Base-by-base conservation (phyloP, 306 rosid species). In the Prunus mongolica region DNA sequence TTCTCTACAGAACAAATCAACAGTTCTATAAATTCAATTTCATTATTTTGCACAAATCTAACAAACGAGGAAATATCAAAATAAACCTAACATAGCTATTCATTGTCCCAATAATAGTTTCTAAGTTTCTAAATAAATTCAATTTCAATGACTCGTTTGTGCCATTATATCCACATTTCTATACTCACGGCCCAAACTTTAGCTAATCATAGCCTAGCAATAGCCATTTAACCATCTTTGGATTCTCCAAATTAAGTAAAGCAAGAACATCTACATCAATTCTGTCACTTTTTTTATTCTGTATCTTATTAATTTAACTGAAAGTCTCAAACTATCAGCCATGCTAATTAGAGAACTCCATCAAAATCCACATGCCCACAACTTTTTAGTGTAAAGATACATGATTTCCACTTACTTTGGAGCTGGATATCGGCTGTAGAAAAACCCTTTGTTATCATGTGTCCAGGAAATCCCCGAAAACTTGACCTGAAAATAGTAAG, bases 381-480 rank as follows among this genome's bases (percentile, higher is more conserved):
- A 55, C 38, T 24, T 20, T 24, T 46, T 3, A 46, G 55, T n/a
- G 62, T 22, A 64, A 12, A 49, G 44, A 66, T 9, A 3, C 30
- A 65, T 12, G 51, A 70, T 38, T 30, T 32, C 24, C n/a, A 78
- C 93, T 82, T 82, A 95, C 99, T 81, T 88, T 62, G 97, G 96
- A 68, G 97, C 85, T 18, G 99, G 99, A 82, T 84, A 95, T 72
- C 98, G 90, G 81, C 96, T 81, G 76, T 95, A 95, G 80, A 95
- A 95, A 83, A 92, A 92, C 55, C 99, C 97, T 86, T 89, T 90
- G 93, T 76, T 75, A 75, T 95, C 98, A 76, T 81, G 89, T 3
- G 99, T 92, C 99, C 99, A 95, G 80, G 87, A 83, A 72, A 91
- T 88, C 45, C 84, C 75, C 27, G 93, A 89, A 89, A 95, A 92